These are phyloP conservation scores for Acacia pycnantha DNA, from an alignment of 331 rosid species.

Conservation along the genomic window DNA sequence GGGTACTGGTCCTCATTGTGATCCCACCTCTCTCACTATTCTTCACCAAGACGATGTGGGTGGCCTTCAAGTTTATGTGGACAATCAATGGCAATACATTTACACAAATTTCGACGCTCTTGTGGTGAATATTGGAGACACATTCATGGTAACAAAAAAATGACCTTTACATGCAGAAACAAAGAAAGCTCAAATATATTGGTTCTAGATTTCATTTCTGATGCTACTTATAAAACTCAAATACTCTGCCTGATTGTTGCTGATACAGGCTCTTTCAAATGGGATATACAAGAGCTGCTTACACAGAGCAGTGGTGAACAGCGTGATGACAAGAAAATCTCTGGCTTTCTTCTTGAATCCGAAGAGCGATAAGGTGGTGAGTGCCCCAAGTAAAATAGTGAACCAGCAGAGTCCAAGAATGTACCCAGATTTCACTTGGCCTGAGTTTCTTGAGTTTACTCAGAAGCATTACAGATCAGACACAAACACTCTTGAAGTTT, in stretches of 20 bases:
- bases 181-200: neutral
- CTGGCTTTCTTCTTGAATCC: constrained; percentile 90
- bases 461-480: constrained; percentile 90
- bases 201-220: constrained; percentile 4
- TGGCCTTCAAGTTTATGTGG: constrained; percentile 88
- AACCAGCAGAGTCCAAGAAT: constrained; percentile 45
- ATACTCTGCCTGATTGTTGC: neutral
- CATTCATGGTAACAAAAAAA: constrained; percentile 66
- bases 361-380: constrained; percentile 64
- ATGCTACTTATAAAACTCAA: neutral
- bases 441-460: constrained; percentile 76
- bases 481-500: constrained; percentile 71
- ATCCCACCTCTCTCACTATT: constrained; percentile 90
- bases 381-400: constrained; percentile 76
- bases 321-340: constrained; percentile 64
- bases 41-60: constrained; percentile 93
- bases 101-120: constrained; percentile 72
- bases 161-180: neutral
- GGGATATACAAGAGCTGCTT: constrained; percentile 89
- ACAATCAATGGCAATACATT: constrained; percentile 73
- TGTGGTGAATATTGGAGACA: constrained; percentile 97
- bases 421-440: constrained; percentile 94
- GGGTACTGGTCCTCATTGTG: constrained; percentile 98
- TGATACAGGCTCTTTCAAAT: constrained; percentile 76
- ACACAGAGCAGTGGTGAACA: constrained; percentile 95